Evolutionary conservation across 768 basidiomycete species (phyloP).

Genomic region (Phlebiopsis gigantea): DNA sequence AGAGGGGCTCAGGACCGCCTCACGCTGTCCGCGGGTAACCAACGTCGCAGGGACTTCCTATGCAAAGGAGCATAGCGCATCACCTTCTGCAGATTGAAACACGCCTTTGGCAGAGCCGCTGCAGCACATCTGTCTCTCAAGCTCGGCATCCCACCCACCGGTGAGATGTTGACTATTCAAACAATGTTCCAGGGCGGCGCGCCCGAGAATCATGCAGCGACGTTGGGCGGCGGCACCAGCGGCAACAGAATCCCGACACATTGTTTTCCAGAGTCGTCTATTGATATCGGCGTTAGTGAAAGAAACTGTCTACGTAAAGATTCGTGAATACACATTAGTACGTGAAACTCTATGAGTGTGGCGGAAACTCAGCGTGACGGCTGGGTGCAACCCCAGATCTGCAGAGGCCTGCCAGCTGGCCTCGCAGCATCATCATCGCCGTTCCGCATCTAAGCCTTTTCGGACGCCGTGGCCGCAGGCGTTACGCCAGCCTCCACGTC

Average conservation of each 20-base stretch:
- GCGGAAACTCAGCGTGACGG: background rate
- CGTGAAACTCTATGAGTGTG: background rate
- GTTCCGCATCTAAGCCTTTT: background rate
- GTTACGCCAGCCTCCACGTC: slow-evolving; percentile 3
- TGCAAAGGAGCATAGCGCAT: background rate
- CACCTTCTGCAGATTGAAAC: background rate
- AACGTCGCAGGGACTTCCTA: background rate
- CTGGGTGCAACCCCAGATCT: background rate
- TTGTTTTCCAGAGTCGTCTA: background rate
- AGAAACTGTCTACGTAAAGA: background rate
- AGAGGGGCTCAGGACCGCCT: background rate
- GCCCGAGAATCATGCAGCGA: background rate
- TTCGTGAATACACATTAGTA: background rate
- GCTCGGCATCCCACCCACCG: background rate
- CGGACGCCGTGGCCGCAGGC: background rate
- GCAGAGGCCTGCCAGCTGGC: background rate
- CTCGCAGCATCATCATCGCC: background rate
- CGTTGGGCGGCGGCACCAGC: background rate
- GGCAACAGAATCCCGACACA: background rate
- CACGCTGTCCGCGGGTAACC: background rate
- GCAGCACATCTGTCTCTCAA: background rate
- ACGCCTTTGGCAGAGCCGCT: background rate
- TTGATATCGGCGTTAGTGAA: background rate
- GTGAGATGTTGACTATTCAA: background rate
- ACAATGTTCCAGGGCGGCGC: background rate